These are phyloP conservation scores for Wickerhamiella sergipiensis DNA, from an alignment of 805 yeast genomes.

Conservation along the genomic window DNA sequence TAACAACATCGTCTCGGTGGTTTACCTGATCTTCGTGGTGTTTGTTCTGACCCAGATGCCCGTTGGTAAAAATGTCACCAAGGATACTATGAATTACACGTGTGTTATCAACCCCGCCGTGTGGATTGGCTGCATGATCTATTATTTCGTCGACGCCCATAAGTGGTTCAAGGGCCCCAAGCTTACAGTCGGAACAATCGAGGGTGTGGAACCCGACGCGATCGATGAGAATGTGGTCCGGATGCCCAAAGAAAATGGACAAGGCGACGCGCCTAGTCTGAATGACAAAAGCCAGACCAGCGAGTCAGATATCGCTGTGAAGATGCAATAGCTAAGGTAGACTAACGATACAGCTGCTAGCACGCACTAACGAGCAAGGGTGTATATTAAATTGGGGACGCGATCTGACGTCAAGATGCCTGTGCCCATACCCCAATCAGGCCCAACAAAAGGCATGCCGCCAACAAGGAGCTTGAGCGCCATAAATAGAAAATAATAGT, in stretches of 20 bases:
- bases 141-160: slow-evolving; percentile 38
- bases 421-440: neutral
- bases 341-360: no score
- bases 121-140: slow-evolving; percentile 39
- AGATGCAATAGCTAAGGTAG: neutral
- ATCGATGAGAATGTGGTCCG: neutral
- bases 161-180: slow-evolving; percentile 45
- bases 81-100: slow-evolving; percentile 53
- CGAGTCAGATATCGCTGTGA: neutral
- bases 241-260: neutral
- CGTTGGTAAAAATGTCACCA: slow-evolving; percentile 22
- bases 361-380: no score
- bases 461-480: no score
- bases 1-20: slow-evolving; percentile 34
- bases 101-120: slow-evolving; percentile 48
- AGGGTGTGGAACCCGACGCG: slow-evolving; percentile 28
- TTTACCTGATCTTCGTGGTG: slow-evolving; percentile 40
- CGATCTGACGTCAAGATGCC: neutral
- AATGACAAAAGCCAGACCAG: neutral
- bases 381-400: no score
- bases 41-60: slow-evolving; percentile 50
- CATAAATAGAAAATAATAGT: no score
- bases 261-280: neutral
- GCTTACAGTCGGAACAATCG: slow-evolving; percentile 16
- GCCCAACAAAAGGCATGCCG: neutral